phyloP scores from a whole-genome alignment of 352 stramenopile species.

The Aphanomyces cochlioides region DNA sequence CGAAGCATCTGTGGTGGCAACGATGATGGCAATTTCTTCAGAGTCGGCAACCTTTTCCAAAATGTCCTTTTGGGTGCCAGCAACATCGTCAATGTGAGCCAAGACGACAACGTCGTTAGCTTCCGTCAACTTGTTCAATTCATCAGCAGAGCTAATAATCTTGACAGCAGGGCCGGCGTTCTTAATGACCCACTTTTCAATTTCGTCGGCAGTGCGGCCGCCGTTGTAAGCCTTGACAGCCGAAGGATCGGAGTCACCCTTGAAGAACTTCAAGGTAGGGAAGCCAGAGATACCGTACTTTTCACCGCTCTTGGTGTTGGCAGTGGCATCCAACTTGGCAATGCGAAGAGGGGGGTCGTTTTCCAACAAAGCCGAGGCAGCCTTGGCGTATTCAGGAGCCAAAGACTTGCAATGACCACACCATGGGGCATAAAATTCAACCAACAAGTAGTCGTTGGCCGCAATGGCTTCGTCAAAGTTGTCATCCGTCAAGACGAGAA shows the following conservation, averaged over 20 bases:
- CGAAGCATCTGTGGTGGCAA: conserved; percentile 64
- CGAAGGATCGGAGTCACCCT: conserved; percentile 62
- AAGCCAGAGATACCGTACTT: conserved; percentile 84
- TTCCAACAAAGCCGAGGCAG: conserved; percentile 76
- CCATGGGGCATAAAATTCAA: conserved; percentile 90
- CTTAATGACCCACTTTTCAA: conserved; percentile 88
- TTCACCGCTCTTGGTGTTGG: conserved; percentile 69
- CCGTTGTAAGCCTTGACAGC: conserved; percentile 84
- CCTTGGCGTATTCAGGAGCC: conserved; percentile 83
- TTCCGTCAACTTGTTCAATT: conserved; percentile 75
- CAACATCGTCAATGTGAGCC: conserved; percentile 70
- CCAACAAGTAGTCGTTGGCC: conserved; percentile 81
- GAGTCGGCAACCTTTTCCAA: conserved; percentile 71
- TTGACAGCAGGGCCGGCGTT: conserved; percentile 87
- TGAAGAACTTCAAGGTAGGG: conserved; percentile 92
- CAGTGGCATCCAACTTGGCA: conserved; percentile 87
- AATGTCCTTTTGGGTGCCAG: conserved; percentile 61
- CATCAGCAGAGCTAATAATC: conserved; percentile 65
- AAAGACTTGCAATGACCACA: conserved; percentile 90
- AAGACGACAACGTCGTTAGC: conserved; percentile 85
- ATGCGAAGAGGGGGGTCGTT: conserved; percentile 70
- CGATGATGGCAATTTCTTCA: conserved; percentile 75
- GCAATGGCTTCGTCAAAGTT: conserved; percentile 88
- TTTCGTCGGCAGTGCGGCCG: conserved; percentile 79
- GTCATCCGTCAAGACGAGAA: conserved; percentile 88